Evolutionary conservation across 257 asterid species (phyloP).

Genomic region (Craterostigma plantagineum): DNA sequence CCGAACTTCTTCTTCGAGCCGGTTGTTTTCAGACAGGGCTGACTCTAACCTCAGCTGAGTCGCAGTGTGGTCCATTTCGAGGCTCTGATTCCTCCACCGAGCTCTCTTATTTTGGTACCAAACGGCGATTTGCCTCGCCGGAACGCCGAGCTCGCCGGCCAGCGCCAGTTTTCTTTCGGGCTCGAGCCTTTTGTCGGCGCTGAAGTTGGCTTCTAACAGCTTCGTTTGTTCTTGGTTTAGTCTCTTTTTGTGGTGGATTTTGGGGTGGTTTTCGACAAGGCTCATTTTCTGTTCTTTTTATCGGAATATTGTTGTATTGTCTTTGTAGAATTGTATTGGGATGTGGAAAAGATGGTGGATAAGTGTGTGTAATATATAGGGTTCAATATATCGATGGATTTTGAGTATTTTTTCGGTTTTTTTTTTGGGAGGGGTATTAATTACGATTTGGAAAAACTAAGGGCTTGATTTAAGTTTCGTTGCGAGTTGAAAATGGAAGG

Average conservation of each 20-base stretch:
- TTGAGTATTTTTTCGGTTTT: too few species aligned
- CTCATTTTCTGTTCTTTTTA: slow-evolving; percentile 16
- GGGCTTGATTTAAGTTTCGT: too few species aligned
- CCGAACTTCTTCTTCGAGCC: slow-evolving; percentile 36
- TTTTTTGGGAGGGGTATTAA: too few species aligned
- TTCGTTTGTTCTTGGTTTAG: slow-evolving; percentile 52
- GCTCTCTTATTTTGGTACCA: slow-evolving; percentile 91
- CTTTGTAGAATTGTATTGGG: too few species aligned
- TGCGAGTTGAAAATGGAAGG: too few species aligned
- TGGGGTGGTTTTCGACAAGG: slow-evolving; percentile 14
- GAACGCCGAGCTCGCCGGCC: slow-evolving; percentile 61
- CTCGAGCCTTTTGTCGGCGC: slow-evolving; percentile 54
- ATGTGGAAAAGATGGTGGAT: too few species aligned
- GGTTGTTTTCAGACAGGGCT: slow-evolving; percentile 33
- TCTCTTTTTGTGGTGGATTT: slow-evolving; percentile 33
- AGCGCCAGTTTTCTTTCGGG: slow-evolving; percentile 60
- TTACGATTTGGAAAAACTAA: too few species aligned
- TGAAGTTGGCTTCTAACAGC: slow-evolving; percentile 62
- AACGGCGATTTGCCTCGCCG: slow-evolving; percentile 72
- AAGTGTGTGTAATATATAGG: too few species aligned
- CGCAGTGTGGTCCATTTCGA: slow-evolving; percentile 43
- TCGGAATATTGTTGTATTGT: too few species aligned
- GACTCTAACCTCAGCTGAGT: slow-evolving; percentile 39
- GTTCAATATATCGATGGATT: too few species aligned
- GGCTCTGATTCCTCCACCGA: slow-evolving; percentile 76